phyloP scores from a whole-genome alignment of 208 protist species.

The Trypanosoma brucei region DNA sequence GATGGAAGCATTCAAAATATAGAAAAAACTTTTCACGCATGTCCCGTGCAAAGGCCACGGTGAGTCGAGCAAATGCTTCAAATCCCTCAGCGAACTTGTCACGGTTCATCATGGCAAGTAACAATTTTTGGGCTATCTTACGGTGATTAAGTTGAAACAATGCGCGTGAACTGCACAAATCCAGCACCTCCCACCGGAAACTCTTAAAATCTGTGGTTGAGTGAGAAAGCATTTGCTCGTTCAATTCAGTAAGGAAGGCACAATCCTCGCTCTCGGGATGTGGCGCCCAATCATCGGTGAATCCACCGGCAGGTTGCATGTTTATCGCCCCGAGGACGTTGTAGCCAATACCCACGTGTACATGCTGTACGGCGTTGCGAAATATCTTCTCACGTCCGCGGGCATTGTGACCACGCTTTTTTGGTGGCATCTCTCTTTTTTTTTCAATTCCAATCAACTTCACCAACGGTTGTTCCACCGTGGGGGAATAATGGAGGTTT shows the following conservation, averaged over 20 bases:
- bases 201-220: constrained; percentile 80
- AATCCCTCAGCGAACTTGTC: constrained; percentile 58
- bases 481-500: no score
- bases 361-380: constrained; percentile 81
- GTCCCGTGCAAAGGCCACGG: constrained; percentile 83
- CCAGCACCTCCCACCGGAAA: constrained; percentile 76
- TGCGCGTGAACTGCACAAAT: constrained; percentile 56
- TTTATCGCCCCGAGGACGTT: constrained; percentile 73
- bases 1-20: constrained; percentile 85
- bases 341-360: constrained; percentile 85
- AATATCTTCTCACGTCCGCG: constrained; percentile 76
- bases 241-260: constrained; percentile 80
- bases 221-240: constrained; percentile 76
- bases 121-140: constrained; percentile 70
- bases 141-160: constrained; percentile 73
- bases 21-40: constrained; percentile 60
- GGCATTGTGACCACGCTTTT: constrained; percentile 66
- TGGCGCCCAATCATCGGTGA: background rate
- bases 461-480: background rate
- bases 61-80: constrained; percentile 76
- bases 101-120: constrained; percentile 53
- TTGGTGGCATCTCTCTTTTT: constrained; percentile 52
- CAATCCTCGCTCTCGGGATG: constrained; percentile 10
- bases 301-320: constrained; percentile 47
- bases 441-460: background rate